These are phyloP conservation scores for Vaccinium myrtillus DNA, from an alignment of 148 eudicot genomes.

Conservation along the genomic window DNA sequence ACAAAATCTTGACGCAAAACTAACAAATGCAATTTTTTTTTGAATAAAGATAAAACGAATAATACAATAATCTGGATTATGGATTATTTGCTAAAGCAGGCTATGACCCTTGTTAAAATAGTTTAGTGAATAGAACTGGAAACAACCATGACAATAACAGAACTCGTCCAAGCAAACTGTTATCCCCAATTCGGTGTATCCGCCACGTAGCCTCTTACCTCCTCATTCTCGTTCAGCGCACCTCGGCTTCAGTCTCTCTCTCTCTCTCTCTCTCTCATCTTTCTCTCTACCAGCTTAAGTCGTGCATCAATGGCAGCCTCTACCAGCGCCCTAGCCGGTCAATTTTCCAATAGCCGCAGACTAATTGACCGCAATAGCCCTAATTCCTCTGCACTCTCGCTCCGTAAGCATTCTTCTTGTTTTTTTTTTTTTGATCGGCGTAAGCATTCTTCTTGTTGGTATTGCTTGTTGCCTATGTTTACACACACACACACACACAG, in stretches of 20 bases:
- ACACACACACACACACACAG: no score
- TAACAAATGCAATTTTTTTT: no score
- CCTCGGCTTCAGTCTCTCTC: not conserved
- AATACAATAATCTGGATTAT: no score
- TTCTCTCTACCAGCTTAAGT: not conserved
- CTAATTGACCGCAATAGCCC: not conserved
- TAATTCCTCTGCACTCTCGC: constrained; percentile 6
- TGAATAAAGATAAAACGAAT: no score
- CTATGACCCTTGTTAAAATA: no score
- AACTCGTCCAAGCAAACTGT: not conserved
- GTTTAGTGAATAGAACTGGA: not conserved
- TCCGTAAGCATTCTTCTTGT: constrained; percentile 15
- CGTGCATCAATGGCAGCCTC: constrained; percentile 12
- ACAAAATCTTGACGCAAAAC: no score
- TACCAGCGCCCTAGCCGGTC: constrained; percentile 20
- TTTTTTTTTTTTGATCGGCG: not conserved
- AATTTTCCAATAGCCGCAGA: not conserved
- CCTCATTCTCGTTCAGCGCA: not conserved
- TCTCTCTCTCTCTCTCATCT: not conserved
- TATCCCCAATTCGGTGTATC: not conserved
- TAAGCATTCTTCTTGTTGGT: no score
- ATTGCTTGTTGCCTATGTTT: not conserved
- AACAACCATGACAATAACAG: not conserved
- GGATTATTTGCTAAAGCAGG: no score
- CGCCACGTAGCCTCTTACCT: not conserved